phyloP scores from a whole-genome alignment of 2,329 filamentous ascomycete species.

The Talaromyces sp. region DNA sequence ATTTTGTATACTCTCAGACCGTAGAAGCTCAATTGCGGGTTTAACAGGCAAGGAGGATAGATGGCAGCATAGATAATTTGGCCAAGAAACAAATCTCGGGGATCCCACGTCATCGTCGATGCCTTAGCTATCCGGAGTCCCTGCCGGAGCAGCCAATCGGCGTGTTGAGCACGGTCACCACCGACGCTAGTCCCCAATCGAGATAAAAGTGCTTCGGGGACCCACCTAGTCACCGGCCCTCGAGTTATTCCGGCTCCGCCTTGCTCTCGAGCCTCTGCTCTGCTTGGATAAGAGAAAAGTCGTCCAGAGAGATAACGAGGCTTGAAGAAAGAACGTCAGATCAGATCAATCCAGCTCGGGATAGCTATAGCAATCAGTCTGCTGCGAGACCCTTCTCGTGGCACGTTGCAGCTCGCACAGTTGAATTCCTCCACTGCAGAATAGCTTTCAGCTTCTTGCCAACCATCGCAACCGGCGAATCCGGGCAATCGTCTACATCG shows the following conservation, averaged over 20 bases:
- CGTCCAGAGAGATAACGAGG: not conserved
- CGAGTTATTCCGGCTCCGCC: conserved; percentile 7
- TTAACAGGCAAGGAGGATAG: not conserved
- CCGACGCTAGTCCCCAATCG: not conserved
- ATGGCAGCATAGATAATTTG: not conserved
- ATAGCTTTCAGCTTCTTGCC: not conserved
- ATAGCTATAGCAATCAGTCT: conserved; percentile 2
- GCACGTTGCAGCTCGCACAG: not conserved
- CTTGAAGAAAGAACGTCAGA: not conserved
- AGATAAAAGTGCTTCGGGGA: not conserved
- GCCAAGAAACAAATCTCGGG: not conserved
- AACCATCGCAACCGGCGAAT: conserved; percentile 13
- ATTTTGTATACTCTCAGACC: conserved; percentile 1
- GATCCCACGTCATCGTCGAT: not conserved
- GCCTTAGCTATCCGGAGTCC: not conserved
- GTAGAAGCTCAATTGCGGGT: not conserved
- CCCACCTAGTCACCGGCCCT: not conserved
- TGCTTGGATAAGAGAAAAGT: conserved; percentile 1
- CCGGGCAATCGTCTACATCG: conserved; percentile 14
- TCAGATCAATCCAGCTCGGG: not conserved
- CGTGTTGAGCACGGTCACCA: not conserved
- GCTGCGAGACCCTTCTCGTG: not conserved
- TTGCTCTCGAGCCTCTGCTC: not conserved
- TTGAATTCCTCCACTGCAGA: not conserved
- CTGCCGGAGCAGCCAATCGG: conserved; percentile 12